phyloP scores from a whole-genome alignment of 2,329 filamentous ascomycete genomes.

The Colletotrichum kahawae region DNA sequence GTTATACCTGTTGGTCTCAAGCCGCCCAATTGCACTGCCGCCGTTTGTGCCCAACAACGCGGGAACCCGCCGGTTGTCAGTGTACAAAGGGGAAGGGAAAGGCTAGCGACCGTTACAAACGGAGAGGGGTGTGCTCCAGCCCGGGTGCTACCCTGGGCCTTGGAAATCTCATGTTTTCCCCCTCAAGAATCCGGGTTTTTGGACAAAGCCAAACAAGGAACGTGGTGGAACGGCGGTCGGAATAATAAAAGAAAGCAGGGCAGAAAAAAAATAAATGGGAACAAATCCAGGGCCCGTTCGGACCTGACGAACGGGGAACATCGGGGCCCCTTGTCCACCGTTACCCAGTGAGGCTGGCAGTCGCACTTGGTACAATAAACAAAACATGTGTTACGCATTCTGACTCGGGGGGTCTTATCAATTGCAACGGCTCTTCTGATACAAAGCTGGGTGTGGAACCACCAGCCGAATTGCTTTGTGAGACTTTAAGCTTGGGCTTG shows the following conservation, averaged over 20 bases:
- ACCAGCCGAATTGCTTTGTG: not conserved
- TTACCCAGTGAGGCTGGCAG: not conserved
- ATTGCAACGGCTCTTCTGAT: not conserved
- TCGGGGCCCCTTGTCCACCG: not conserved
- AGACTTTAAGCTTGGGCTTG: not conserved
- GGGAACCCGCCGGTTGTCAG: not conserved
- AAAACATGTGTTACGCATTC: constrained; percentile 13
- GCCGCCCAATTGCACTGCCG: not conserved
- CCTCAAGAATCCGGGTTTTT: constrained; percentile 12
- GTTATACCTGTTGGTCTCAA: constrained; percentile 14
- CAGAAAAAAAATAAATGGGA: not conserved
- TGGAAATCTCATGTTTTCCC: constrained; percentile 6
- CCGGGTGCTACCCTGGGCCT: constrained; percentile 8
- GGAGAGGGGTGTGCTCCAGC: not conserved
- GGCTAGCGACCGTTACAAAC: constrained; percentile 9
- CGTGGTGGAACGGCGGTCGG: constrained; percentile 1
- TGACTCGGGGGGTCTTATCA: not conserved
- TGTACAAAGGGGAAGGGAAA: not conserved
- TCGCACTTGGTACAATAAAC: constrained; percentile 6
- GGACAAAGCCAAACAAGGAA: constrained; percentile 14
- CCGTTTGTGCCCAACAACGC: constrained; percentile 4
- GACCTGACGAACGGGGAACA: not conserved
- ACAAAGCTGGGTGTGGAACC: not conserved
- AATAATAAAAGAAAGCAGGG: constrained; percentile 9
- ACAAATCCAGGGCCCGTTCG: not conserved